A percentile compares a stretch with the other conserved stretches of the same genome.
phyloP scores from a whole-genome alignment of 164 flowering plant genomes.

The Stephania yunnanensis region DNA sequence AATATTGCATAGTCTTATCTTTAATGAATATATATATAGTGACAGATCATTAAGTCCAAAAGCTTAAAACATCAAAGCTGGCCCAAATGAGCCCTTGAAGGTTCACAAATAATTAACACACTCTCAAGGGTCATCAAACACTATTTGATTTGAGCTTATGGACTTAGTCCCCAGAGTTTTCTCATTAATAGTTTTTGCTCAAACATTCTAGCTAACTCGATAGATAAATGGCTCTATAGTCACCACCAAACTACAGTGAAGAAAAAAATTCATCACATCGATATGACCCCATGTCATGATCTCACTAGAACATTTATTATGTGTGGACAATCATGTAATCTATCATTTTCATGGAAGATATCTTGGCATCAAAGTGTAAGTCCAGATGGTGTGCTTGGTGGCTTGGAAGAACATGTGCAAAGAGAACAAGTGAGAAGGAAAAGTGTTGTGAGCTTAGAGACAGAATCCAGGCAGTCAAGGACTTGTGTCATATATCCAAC shows the following conservation, averaged over 20 bases:
- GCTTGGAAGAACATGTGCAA: background rate
- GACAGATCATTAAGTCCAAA: too few species aligned
- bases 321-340: background rate
- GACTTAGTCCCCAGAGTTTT: background rate
- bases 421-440: slow-evolving; percentile 1
- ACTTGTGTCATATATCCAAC: background rate
- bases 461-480: background rate
- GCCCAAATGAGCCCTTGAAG: background rate
- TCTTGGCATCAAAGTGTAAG: background rate
- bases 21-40: too few species aligned
- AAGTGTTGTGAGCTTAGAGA: slow-evolving; percentile 6
- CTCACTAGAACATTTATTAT: background rate
- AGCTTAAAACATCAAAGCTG: background rate
- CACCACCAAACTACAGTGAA: background rate
- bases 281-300: background rate
- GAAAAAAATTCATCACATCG: background rate
- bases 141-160: slow-evolving; percentile 1
- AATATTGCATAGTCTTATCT: too few species aligned
- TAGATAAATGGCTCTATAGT: background rate
- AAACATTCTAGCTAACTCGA: background rate
- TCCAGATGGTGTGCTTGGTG: background rate
- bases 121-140: background rate
- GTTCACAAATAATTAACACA: background rate
- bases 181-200: background rate
- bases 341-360: slow-evolving; percentile 1